A percentile compares a stretch with the other conserved stretches of the same genome.
Conservation (phyloP, 768 basidiomycete species). For the Fistulinella prunicolor region DNA sequence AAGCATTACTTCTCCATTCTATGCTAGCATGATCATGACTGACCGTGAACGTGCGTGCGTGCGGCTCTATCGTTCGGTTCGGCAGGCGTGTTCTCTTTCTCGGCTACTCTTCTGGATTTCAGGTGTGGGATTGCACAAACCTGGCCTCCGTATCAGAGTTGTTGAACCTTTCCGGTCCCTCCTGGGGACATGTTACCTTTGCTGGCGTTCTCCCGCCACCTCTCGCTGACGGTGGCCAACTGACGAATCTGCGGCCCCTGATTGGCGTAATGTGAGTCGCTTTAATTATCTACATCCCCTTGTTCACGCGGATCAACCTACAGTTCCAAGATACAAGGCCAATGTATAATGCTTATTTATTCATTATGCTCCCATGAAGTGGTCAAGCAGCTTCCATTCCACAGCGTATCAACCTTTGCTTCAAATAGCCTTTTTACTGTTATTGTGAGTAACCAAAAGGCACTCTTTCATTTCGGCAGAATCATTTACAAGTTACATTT, state of each 20-base stretch:
- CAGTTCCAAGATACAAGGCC: constrained; percentile 25
- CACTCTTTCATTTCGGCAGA: neutral
- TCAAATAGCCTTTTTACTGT: constrained; percentile 50
- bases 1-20: neutral
- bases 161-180: constrained; percentile 44
- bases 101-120: constrained; percentile 50
- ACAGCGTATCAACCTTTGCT: constrained; percentile 42
- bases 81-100: constrained; percentile 48
- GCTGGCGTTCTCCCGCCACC: constrained; percentile 42
- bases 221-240: constrained; percentile 26
- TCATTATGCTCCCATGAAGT: constrained; percentile 48
- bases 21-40: constrained; percentile 1
- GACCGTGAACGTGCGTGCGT: constrained; percentile 1
- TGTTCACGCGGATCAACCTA: constrained; percentile 2
- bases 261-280: constrained; percentile 35
- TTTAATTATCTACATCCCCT: neutral
- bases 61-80: neutral
- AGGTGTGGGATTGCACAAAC: constrained; percentile 62
- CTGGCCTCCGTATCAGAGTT: constrained; percentile 50
- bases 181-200: constrained; percentile 35
- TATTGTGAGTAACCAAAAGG: constrained; percentile 44
- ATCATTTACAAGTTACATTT: constrained; percentile 1
- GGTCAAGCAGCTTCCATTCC: constrained; percentile 45
- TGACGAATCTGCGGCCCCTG: constrained; percentile 32
- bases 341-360: constrained; percentile 39